Base-by-base conservation (phyloP, 495 filamentous ascomycete genomes). In the Penicillium atrosanguineum region DNA sequence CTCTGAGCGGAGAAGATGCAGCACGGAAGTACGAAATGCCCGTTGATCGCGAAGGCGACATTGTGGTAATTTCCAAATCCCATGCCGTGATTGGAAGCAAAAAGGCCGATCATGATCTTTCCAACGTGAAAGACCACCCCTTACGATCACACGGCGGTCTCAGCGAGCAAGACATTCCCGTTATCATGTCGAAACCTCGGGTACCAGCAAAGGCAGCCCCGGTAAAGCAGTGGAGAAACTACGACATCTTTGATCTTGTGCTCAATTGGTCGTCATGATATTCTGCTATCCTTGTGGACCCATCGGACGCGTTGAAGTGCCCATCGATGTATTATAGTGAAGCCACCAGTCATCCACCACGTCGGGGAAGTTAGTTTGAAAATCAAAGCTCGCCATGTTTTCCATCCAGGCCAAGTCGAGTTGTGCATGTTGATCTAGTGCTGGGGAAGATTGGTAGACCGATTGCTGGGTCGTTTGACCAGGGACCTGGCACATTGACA, bases 81-180 rank as follows among this genome's bases (percentile, higher is more conserved):
- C 48, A 67, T 44, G 59, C 67, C 14, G 67, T 71, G 19, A 61
- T 71, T 37, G 69, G 70, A 14, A 57, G 54, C 26, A 60, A 56
- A 18, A 55, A 56, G 45, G 49, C 46, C 7, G 63, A 71, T 20
- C 69, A 71, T 41, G 65, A 71, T 51, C 52, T 71, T 20, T 62
- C 60, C 1, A 43, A 62, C 2, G 43, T 73, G 18, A 57, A 46
- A 44, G 59, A 58, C 21, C 69, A 70, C 46, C 48, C 52, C 15
- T 50, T 73, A 37, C 60, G 69, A 16, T 71, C 70, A 2, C 70
- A 73, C 45, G 69, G 68, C 6, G 68, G 69, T 3, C 26, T 71
- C 23, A 70, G 64, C 14, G 69, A 73, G 52, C 62, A 67, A 50
- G 29, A 56, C 5, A 50, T 70, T 18, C 69, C 67, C 8, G 23